These are phyloP conservation scores for Vitis labrusca DNA, from an alignment of 164 flowering plant species.

Conservation along the genomic window DNA sequence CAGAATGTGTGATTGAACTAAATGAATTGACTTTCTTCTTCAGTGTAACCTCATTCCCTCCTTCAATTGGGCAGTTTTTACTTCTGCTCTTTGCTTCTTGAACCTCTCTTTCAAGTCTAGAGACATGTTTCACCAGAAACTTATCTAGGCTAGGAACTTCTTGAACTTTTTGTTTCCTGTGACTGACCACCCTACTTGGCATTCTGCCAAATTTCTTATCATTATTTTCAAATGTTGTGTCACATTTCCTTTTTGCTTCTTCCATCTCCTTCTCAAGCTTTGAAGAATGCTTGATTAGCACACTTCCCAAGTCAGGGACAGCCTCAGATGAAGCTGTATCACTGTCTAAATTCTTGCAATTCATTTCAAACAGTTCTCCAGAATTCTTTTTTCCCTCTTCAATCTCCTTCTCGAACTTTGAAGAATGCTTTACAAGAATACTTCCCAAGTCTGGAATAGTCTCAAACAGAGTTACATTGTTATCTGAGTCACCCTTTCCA, in stretches of 20 bases:
- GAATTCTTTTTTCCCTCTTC: constrained; percentile 43
- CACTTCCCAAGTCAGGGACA: constrained; percentile 54
- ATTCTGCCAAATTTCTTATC: constrained; percentile 6
- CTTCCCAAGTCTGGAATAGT: constrained; percentile 53
- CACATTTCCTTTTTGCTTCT: constrained; percentile 15
- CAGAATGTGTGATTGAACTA: not conserved
- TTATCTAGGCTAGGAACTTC: constrained; percentile 58
- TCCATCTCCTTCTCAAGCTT: constrained; percentile 63
- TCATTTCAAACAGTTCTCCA: constrained; percentile 16
- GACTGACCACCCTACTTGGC: constrained; percentile 8
- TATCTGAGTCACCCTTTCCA: constrained; percentile 1
- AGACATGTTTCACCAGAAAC: constrained; percentile 52
- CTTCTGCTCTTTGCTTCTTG: constrained; percentile 52
- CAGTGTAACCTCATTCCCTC: not conserved
- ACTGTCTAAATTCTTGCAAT: not conserved
- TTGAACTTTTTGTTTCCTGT: constrained; percentile 15
- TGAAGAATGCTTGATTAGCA: constrained; percentile 62
- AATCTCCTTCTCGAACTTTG: constrained; percentile 62
- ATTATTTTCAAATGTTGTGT: constrained; percentile 10
- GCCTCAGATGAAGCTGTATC: constrained; percentile 10
- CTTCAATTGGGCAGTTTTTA: constrained; percentile 12
- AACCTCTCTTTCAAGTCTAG: constrained; percentile 62
- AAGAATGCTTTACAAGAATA: constrained; percentile 58
- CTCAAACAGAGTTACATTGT: constrained; percentile 9
- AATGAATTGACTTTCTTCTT: constrained; percentile 2